Evolutionary conservation across 345 rosid species (phyloP).

Genomic region (Crucihimalaya himalaica): DNA sequence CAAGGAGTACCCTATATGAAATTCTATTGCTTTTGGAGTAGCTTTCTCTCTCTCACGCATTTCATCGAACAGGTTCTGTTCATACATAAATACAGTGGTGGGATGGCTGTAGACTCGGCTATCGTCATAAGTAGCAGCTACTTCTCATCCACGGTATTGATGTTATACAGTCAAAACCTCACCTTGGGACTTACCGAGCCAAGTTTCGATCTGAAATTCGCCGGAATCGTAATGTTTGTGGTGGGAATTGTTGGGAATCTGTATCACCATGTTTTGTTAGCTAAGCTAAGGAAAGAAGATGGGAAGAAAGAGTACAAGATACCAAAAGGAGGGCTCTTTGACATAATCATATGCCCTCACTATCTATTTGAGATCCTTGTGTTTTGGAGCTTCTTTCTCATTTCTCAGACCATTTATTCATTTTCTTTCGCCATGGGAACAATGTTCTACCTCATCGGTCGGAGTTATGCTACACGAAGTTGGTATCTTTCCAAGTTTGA

Average conservation of each 20-base stretch:
- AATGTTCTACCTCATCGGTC: conserved; percentile 52
- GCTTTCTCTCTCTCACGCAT: conserved; percentile 5
- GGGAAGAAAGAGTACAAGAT: conserved; percentile 60
- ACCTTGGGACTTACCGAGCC: conserved; percentile 49
- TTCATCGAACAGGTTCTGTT: conserved; percentile 49
- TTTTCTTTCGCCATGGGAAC: conserved; percentile 43
- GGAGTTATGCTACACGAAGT: conserved; percentile 64
- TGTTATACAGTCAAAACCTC: conserved; percentile 53
- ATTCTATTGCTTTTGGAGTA: neutral
- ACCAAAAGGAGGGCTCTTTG: conserved; percentile 68
- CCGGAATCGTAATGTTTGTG: conserved; percentile 52
- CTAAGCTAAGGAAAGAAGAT: conserved; percentile 50
- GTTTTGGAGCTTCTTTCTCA: conserved; percentile 54
- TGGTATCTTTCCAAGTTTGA: conserved; percentile 78
- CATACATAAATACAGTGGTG: conserved; percentile 68
- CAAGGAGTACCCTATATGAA: neutral
- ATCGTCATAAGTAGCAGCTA: conserved; percentile 45
- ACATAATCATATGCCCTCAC: conserved; percentile 66
- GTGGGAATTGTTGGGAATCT: conserved; percentile 70
- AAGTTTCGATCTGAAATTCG: conserved; percentile 41
- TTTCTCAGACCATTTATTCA: conserved; percentile 61
- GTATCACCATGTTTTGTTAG: conserved; percentile 72
- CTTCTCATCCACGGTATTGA: conserved; percentile 37
- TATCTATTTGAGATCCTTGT: conserved; percentile 70
- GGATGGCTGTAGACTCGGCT: conserved; percentile 41